Conservation (phyloP, 2,329 filamentous ascomycete species). For the Chaetothyriales sp. region DNA sequence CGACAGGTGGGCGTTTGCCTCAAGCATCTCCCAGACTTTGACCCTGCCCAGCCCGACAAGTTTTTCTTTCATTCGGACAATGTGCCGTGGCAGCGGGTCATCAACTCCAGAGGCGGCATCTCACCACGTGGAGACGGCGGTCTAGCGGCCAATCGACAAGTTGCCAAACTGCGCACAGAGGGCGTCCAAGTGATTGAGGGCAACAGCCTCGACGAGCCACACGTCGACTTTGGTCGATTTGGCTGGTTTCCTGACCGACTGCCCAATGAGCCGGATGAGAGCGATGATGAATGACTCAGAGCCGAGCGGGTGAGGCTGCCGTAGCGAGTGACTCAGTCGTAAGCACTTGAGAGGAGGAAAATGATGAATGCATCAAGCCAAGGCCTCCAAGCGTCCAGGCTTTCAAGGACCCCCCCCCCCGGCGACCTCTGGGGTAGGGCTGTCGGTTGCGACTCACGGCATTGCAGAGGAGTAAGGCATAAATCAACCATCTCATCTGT, state of each 20-base stretch:
- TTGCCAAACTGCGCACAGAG: slow-evolving; percentile 27
- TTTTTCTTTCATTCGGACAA: slow-evolving; percentile 56
- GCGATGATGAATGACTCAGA: slow-evolving; percentile 6
- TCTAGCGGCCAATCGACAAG: slow-evolving; percentile 27
- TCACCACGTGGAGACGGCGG: slow-evolving; percentile 47
- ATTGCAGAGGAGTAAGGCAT: no score
- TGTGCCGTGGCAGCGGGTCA: slow-evolving; percentile 89
- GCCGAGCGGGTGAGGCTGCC: background rate
- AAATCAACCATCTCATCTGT: background rate
- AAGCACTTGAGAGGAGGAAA: background rate
- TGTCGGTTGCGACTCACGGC: no score
- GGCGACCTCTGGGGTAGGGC: no score
- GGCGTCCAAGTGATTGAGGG: slow-evolving; percentile 30
- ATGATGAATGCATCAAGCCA: background rate
- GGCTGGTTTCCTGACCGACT: slow-evolving; percentile 39
- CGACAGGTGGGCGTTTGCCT: slow-evolving; percentile 83
- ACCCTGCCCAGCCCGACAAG: slow-evolving; percentile 31
- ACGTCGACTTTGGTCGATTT: slow-evolving; percentile 29
- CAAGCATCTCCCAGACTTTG: slow-evolving; percentile 58
- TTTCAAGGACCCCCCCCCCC: no score
- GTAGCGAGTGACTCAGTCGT: background rate
- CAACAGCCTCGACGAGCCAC: slow-evolving; percentile 30
- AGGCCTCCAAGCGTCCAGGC: background rate
- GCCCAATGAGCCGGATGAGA: slow-evolving; percentile 31
- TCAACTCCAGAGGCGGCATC: slow-evolving; percentile 75